Evolutionary conservation across 106 monocot genomes (phyloP).

Genomic region (Gastrodia elata): DNA sequence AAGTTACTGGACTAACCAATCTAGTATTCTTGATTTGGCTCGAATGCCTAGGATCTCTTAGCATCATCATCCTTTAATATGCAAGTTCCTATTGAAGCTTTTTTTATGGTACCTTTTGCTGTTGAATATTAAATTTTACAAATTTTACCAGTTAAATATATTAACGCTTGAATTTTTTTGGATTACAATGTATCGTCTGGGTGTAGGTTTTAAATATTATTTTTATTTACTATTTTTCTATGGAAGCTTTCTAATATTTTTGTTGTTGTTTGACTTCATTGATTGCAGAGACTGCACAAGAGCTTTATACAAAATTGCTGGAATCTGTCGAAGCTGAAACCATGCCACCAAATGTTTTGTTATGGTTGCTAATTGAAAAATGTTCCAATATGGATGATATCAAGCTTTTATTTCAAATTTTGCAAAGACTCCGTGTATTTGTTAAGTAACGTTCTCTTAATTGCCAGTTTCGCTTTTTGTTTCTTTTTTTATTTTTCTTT

Average conservation of each 20-base stretch:
- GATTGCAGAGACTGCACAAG: slow-evolving; percentile 50
- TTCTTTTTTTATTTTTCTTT: too few relatives aligned
- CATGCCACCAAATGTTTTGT: slow-evolving; percentile 87
- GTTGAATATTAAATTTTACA: not conserved
- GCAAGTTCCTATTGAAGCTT: not conserved
- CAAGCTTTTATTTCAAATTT: slow-evolving; percentile 69
- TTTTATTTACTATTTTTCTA: not conserved
- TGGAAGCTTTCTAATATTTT: not conserved
- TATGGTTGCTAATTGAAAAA: slow-evolving; percentile 73
- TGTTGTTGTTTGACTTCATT: not conserved
- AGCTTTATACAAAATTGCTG: slow-evolving; percentile 53
- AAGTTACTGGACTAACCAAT: not conserved
- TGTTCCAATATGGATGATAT: slow-evolving; percentile 65
- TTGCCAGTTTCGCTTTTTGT: not conserved
- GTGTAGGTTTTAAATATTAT: not conserved
- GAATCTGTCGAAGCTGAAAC: slow-evolving; percentile 72
- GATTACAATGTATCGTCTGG: not conserved
- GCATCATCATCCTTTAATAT: not conserved
- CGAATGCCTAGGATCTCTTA: not conserved
- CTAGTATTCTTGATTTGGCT: not conserved
- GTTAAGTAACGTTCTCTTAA: slow-evolving; percentile 32
- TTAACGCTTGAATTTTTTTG: not conserved
- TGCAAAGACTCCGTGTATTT: slow-evolving; percentile 78
- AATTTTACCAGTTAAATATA: not conserved
- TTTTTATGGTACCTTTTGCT: not conserved